Conservation (phyloP, 176 grass and related monocot species). For the Avena atlantica region DNA sequence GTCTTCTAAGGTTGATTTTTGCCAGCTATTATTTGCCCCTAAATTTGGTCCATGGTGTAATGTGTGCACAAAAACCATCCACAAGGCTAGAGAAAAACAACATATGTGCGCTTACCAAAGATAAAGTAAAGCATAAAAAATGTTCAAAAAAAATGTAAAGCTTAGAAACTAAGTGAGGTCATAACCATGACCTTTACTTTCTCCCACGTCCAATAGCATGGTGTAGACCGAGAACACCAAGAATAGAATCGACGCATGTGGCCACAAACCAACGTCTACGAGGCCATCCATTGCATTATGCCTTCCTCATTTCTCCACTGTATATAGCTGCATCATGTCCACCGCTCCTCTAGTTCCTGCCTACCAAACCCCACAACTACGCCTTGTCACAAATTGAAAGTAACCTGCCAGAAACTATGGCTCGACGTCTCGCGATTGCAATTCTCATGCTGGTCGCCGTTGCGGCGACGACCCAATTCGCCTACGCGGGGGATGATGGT, state of each 20-base stretch:
- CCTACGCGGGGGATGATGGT: rapidly evolving
- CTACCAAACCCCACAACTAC: background rate
- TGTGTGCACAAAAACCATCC: too few relatives aligned
- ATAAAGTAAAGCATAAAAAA: too few relatives aligned
- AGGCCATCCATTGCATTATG: background rate
- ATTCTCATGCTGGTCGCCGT: background rate
- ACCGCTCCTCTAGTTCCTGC: background rate
- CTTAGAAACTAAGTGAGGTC: background rate
- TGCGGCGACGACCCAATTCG: background rate
- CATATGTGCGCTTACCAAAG: too few relatives aligned
- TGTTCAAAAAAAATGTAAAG: too few relatives aligned
- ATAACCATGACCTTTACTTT: background rate
- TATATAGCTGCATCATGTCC: background rate
- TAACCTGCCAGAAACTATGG: background rate
- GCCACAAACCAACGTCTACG: background rate
- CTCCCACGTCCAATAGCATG: background rate
- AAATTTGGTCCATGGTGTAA: too few relatives aligned
- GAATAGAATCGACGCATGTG: background rate
- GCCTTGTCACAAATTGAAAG: background rate
- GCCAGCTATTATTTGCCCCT: too few relatives aligned
- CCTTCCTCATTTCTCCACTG: background rate
- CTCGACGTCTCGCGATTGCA: background rate
- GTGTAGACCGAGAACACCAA: background rate
- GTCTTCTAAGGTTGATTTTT: too few relatives aligned
- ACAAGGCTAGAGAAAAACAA: too few relatives aligned